Conservation (phyloP, 2,329 filamentous ascomycete species). For the Epichloe festucae region DNA sequence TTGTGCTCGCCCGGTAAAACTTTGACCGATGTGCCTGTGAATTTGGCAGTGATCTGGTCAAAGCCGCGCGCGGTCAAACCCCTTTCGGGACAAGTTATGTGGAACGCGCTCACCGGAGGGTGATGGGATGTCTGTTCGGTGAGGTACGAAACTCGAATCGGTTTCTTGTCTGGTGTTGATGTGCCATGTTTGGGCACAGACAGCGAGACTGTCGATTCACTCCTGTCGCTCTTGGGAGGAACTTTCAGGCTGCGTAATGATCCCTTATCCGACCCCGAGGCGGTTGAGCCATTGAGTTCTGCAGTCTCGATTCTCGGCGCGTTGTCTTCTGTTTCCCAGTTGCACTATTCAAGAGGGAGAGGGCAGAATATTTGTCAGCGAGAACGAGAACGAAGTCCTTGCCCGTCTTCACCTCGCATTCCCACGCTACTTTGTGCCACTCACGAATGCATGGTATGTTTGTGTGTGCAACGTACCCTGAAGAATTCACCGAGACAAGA, state of each 20-base stretch:
- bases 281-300: slow-evolving; percentile 20
- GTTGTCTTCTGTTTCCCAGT: slow-evolving; percentile 83
- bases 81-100: slow-evolving; percentile 81
- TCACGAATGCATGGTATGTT: neutral
- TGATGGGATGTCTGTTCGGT: slow-evolving; percentile 98
- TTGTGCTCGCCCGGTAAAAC: slow-evolving; percentile 89
- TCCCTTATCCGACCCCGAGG: slow-evolving; percentile 24
- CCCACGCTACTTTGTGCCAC: slow-evolving; percentile 7
- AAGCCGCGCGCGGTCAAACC: slow-evolving; percentile 81
- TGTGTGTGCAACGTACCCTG: slow-evolving; percentile 42
- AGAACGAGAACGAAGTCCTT: neutral
- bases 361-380: slow-evolving; percentile 1
- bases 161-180: slow-evolving; percentile 28
- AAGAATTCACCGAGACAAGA: slow-evolving; percentile 96
- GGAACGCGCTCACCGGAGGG: slow-evolving; percentile 92
- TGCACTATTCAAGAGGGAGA: slow-evolving; percentile 46
- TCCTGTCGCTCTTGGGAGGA: slow-evolving; percentile 29
- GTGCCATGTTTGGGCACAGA: slow-evolving; percentile 36
- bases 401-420: neutral
- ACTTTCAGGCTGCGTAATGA: slow-evolving; percentile 36
- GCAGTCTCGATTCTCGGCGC: slow-evolving; percentile 50
- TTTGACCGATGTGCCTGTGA: slow-evolving; percentile 88
- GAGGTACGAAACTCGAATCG: slow-evolving; percentile 78
- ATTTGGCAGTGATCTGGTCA: slow-evolving; percentile 94
- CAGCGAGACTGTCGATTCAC: slow-evolving; percentile 34